Evolutionary conservation across 345 rosid species (phyloP), one percentile per base, ranked within the genome.

Genomic region (Eucalyptus polyanthemos): DNA sequence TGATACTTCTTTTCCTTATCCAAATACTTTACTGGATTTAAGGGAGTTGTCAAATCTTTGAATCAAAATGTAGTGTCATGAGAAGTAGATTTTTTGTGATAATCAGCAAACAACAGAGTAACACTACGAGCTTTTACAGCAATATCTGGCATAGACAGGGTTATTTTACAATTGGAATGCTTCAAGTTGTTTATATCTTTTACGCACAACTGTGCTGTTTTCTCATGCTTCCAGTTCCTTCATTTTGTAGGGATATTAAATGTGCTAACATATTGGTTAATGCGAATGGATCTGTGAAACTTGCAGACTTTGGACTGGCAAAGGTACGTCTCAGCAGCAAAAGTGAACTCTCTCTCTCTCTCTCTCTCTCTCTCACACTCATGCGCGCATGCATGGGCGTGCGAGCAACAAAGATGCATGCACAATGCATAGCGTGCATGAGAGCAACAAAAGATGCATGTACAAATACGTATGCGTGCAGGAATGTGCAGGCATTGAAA

Each of bases 291-390:
- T 87, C 90, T 27, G 90, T 91, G 88, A 92, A 90, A 72, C 92
- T 92, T 24, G 92, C 94, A 72, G 94, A 92, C 89, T 92, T 91
- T 90, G 94, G 94, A 47, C 80, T 91, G 92, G 91, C 94, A 24
- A 91, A 88, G 93, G 91, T 91, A 7, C 9, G 5, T 24, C 19
- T n/a, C n/a, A n/a, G n/a, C n/a, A n/a, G n/a, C n/a, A n/a, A n/a
- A n/a, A n/a, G n/a, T n/a, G n/a, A n/a, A n/a, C n/a, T n/a, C n/a
- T n/a, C n/a, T n/a, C n/a, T 14, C 51, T 50, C 50, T 49, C 50
- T 15, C 53, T 50, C 54, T 51, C 53, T 50, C 21, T 51, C 3
- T 51, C 54, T n/a, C n/a, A n/a, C n/a, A n/a, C n/a, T n/a, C n/a
- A n/a, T n/a, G n/a, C n/a, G n/a, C n/a, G n/a, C n/a, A n/a, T n/a